Evolutionary conservation across 148 eudicot genomes (phyloP), one percentile per base, ranked within the genome.

Genomic region (Rhododendron ovatum): DNA sequence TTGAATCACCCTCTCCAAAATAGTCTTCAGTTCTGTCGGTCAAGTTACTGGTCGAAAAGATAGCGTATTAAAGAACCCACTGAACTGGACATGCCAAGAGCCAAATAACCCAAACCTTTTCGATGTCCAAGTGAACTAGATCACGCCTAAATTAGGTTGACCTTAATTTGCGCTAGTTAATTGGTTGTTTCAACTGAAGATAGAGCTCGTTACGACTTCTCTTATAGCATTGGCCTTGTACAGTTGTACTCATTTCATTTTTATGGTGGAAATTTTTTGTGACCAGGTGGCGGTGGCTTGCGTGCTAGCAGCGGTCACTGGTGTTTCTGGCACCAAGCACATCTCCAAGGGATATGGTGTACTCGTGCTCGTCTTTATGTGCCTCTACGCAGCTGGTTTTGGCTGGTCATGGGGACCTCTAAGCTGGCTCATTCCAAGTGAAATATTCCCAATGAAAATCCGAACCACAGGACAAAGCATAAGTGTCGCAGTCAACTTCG

Each of bases 341-440:
- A 87, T 93, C 71, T 82, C 92, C 18, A 90, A 81, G 84, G 92
- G 84, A 3, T 63, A 24, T 8, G 86, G 91, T 4, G 51, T 88
- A 17, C 57, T 91, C 5, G 93, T 93, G 43, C 87, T 93, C 2
- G 81, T 87, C 20, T 87, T 93, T 4, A 92, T 93, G 95, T 93
- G 95, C 86, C 57, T 88, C 15, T 93, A 93, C 74, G 92, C 92
- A 30, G 91, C 93, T 61, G 95, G 92, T n/a, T 93, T 90, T 37
- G 95, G 95, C 28, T 91, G 93, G 93, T 93, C 95, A 1, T 93
- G 93, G 95, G 95, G 95, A 24, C 95, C 95, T 14, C 86, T 93
- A 14, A 88, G 86, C 26, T 91, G 91, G 91, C 92, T 93, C 20
- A 74, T 93, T 33, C 93, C 95, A 5, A 93, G 95, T 78, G 95